phyloP scores from a whole-genome alignment of 2,329 filamentous ascomycete genomes.

The Tolypocladium album region DNA sequence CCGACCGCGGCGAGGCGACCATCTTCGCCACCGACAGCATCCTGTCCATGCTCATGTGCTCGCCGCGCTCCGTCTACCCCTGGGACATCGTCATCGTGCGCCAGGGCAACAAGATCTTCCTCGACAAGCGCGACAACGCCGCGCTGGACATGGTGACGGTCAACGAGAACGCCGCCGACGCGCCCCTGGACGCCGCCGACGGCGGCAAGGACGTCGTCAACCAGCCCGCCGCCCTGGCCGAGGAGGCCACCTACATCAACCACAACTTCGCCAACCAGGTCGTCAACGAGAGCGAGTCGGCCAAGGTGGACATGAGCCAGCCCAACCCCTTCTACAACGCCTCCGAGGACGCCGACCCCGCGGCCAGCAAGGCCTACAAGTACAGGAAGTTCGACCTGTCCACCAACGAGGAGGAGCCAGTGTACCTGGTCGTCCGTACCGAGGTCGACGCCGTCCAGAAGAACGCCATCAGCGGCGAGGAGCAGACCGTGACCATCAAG shows the following conservation, averaged over 20 bases:
- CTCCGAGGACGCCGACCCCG: conserved; percentile 82
- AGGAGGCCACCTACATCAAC: conserved; percentile 99
- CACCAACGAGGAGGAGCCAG: conserved; percentile 85
- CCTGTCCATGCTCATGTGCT: conserved; percentile 98
- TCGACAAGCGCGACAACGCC: conserved; percentile 95
- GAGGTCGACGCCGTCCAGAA: conserved; percentile 94
- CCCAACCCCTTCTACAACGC: conserved; percentile 97
- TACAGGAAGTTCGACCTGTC: conserved; percentile 96
- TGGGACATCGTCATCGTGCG: conserved; percentile 95
- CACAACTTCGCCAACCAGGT: conserved; percentile 98
- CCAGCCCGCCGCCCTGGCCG: conserved; percentile 81
- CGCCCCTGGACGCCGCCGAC: conserved; percentile 82
- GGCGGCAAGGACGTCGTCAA: conserved; percentile 92
- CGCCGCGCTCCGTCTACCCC: conserved; percentile 90
- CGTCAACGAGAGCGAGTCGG: conserved; percentile 67
- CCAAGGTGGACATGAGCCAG: conserved; percentile 75
- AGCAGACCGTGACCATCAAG: conserved; percentile 86
- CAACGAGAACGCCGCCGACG: conserved; percentile 96
- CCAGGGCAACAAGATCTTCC: conserved; percentile 93
- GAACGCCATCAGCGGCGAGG: conserved; percentile 84
- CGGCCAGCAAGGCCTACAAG: conserved; percentile 95
- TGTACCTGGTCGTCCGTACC: conserved; percentile 86
- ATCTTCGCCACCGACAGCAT: conserved; percentile 97
- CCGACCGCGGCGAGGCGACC: conserved; percentile 89
- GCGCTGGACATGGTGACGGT: conserved; percentile 96